Conservation (phyloP, 176 grass and related monocot genomes). For the barley (Hordeum vulgare) region DNA sequence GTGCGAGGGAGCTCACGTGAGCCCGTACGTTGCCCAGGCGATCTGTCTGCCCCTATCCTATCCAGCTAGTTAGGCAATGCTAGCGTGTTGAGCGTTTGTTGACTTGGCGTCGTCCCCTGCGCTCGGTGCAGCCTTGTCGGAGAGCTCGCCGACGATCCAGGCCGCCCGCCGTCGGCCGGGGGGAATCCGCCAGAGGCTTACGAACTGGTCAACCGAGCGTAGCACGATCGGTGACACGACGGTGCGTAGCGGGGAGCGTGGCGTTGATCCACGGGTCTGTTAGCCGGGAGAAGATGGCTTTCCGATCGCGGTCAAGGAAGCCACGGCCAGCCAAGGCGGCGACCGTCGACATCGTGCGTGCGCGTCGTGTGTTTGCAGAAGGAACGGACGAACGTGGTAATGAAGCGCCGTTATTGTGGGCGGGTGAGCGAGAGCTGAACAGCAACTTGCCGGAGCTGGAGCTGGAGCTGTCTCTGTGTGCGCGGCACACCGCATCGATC, state of each 20-base stretch:
- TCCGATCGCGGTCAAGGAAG: neutral
- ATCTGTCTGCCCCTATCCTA: no score
- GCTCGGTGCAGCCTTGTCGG: neutral
- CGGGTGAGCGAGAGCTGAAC: neutral
- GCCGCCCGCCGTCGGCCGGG: no score
- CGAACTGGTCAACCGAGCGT: no score
- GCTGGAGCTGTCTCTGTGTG: constrained; percentile 22
- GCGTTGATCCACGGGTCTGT: no score
- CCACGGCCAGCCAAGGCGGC: neutral
- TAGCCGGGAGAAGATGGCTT: neutral
- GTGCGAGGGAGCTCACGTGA: neutral
- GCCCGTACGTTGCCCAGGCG: neutral
- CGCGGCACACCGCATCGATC: constrained; percentile 7
- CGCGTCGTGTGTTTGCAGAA: neutral
- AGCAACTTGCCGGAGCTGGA: no score
- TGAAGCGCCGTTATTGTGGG: constrained; percentile 15
- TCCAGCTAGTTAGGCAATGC: no score
- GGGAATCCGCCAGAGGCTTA: no score
- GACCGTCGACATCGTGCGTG: neutral
- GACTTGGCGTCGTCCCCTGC: no score
- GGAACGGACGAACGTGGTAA: neutral
- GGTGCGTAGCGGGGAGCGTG: no score
- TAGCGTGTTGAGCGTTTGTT: neutral
- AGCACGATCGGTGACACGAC: no score
- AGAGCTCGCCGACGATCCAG: neutral